phyloP scores from a whole-genome alignment of 306 rosid species.

The Castanea mollissima region DNA sequence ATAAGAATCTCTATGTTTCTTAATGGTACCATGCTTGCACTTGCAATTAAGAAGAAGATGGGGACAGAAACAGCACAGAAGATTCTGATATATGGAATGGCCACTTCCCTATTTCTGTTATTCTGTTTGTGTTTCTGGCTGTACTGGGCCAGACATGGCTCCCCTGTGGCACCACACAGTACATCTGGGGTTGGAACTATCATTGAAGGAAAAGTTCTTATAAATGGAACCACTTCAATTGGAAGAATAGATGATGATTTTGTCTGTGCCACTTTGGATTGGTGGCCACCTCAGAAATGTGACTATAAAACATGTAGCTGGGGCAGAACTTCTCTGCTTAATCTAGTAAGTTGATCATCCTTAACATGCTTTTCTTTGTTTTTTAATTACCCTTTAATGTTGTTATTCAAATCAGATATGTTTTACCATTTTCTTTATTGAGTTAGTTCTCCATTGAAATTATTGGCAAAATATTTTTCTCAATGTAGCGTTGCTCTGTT shows the following conservation, averaged over 20 bases:
- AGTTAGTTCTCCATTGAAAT: neutral
- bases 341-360: slow-evolving; percentile 52
- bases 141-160: neutral
- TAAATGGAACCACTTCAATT: slow-evolving; percentile 56
- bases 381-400: neutral
- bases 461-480: neutral
- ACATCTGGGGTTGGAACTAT: neutral
- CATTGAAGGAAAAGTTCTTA: slow-evolving; percentile 43
- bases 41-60: neutral
- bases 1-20: neutral
- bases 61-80: neutral
- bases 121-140: neutral
- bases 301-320: slow-evolving; percentile 87
- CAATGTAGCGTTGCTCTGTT: no score
- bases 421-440: neutral
- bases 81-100: neutral
- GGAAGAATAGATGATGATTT: slow-evolving; percentile 77
- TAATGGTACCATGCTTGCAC: neutral
- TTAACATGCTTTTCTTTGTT: neutral
- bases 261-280: slow-evolving; percentile 88
- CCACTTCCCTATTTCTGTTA: neutral
- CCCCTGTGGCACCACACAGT: neutral
- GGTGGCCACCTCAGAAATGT: slow-evolving; percentile 99
- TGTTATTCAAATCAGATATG: neutral
- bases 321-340: slow-evolving; percentile 85